Evolutionary conservation across 192 early-diverging fungal genomes (phyloP).

Genomic region (Coemansia sp.): DNA sequence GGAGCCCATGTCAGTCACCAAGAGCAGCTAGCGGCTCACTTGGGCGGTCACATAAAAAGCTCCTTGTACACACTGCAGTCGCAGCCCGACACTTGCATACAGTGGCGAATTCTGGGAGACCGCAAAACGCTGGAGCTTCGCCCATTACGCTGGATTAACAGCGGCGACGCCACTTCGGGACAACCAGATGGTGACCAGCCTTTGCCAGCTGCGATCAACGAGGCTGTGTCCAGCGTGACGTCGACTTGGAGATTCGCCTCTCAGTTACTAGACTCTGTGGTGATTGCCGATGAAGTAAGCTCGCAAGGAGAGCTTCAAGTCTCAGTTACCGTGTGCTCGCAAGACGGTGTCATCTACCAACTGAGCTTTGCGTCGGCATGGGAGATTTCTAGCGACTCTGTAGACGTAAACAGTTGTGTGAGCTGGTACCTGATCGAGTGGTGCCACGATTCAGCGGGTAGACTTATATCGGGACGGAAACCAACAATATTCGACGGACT

Average conservation of each 20-base stretch:
- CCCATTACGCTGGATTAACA: constrained; percentile 39
- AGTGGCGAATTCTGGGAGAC: constrained; percentile 49
- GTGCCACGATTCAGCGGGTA: constrained; percentile 16
- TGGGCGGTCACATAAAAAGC: constrained; percentile 22
- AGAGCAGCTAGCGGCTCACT: constrained; percentile 34
- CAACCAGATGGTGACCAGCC: neutral
- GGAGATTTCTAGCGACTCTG: constrained; percentile 32
- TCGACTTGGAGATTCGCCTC: constrained; percentile 47
- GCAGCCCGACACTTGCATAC: constrained; percentile 45
- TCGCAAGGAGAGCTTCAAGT: constrained; percentile 14
- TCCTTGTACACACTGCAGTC: constrained; percentile 40
- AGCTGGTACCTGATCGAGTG: constrained; percentile 46
- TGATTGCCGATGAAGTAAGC: constrained; percentile 22
- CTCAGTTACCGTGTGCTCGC: constrained; percentile 26
- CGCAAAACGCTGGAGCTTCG: constrained; percentile 42
- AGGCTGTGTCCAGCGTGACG: constrained; percentile 10
- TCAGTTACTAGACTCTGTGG: constrained; percentile 19
- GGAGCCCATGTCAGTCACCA: constrained; percentile 4
- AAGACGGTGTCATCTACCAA: constrained; percentile 33
- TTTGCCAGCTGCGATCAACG: constrained; percentile 1
- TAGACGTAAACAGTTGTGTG: constrained; percentile 25
- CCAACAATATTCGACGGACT: constrained; percentile 31
- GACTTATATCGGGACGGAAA: neutral
- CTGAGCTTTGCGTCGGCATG: constrained; percentile 40
- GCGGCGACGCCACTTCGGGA: neutral